Conservation (phyloP, 176 grass and related monocot genomes). For the Chloris gayana region DNA sequence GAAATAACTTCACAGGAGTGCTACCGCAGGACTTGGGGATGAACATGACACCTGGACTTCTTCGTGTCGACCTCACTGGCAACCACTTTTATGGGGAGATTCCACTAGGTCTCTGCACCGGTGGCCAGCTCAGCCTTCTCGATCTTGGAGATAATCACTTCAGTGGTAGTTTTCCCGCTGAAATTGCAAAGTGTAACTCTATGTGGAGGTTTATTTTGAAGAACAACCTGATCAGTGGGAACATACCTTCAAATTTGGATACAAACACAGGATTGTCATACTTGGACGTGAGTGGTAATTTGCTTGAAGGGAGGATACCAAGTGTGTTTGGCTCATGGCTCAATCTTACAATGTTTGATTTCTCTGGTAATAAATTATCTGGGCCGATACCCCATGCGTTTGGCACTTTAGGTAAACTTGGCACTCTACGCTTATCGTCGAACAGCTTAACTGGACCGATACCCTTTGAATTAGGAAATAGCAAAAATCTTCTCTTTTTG, state of each 20-base stretch:
- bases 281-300: conserved; percentile 63
- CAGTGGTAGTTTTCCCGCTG: conserved; percentile 32
- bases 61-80: conserved; percentile 45
- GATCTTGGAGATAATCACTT: conserved; percentile 53
- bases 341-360: conserved; percentile 68
- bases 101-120: conserved; percentile 48
- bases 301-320: conserved; percentile 53
- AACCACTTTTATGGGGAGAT: conserved; percentile 53
- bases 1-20: conserved; percentile 49
- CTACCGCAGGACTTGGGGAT: conserved; percentile 51
- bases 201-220: conserved; percentile 53
- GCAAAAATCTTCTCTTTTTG: conserved; percentile 34
- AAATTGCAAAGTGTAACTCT: conserved; percentile 44
- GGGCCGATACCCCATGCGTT: conserved; percentile 60
- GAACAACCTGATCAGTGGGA: conserved; percentile 45
- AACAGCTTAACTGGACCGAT: conserved; percentile 54
- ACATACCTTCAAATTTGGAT: conserved; percentile 32
- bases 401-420: conserved; percentile 39
- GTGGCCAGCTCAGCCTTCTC: conserved; percentile 48
- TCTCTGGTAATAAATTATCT: conserved; percentile 50
- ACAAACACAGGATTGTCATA: conserved; percentile 47
- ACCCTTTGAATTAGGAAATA: conserved; percentile 44
- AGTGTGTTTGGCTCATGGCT: conserved; percentile 40
- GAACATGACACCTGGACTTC: conserved; percentile 47
- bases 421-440: conserved; percentile 41